These are phyloP conservation scores for Penicillium palitans DNA, from an alignment of 2,329 filamentous ascomycete species.

Conservation along the genomic window DNA sequence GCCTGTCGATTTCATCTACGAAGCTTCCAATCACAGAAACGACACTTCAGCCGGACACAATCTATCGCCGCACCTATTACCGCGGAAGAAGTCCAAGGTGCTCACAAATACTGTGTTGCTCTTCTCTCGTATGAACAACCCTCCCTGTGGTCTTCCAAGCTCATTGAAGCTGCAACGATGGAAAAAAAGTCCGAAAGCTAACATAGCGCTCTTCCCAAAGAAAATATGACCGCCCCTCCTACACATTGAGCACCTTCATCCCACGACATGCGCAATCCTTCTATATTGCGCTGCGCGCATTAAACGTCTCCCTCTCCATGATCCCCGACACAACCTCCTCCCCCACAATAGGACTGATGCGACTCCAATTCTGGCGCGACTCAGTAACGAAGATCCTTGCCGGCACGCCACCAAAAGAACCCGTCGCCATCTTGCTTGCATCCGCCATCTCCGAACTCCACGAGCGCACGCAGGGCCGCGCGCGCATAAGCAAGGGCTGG, in stretches of 20 bases:
- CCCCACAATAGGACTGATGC: slow-evolving; percentile 80
- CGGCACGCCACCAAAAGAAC: slow-evolving; percentile 80
- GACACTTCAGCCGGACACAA: slow-evolving; percentile 27
- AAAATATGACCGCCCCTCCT: slow-evolving; percentile 85
- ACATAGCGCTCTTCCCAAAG: slow-evolving; percentile 46
- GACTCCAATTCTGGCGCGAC: slow-evolving; percentile 94
- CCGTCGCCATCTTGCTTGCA: slow-evolving; percentile 80
- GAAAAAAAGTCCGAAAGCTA: not conserved
- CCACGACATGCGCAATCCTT: slow-evolving; percentile 72
- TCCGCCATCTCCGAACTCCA: slow-evolving; percentile 64
- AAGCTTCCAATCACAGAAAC: slow-evolving; percentile 16
- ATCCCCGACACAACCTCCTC: slow-evolving; percentile 89
- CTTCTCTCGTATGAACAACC: slow-evolving; percentile 51
- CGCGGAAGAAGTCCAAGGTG: slow-evolving; percentile 53
- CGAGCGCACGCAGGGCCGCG: slow-evolving; percentile 47
- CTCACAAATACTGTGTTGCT: slow-evolving; percentile 60
- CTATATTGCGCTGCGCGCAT: slow-evolving; percentile 84
- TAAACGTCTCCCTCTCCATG: slow-evolving; percentile 89
- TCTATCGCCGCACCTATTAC: slow-evolving; percentile 19
- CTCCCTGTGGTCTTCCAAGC: not conserved
- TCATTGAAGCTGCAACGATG: not conserved
- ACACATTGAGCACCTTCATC: slow-evolving; percentile 81
- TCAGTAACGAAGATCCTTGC: slow-evolving; percentile 75
- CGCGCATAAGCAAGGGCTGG: slow-evolving; percentile 67
- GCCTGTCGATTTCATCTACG: slow-evolving; percentile 12